Evolutionary conservation across 805 yeast species (phyloP).

Genomic region (Dipodascopsis tothii): DNA sequence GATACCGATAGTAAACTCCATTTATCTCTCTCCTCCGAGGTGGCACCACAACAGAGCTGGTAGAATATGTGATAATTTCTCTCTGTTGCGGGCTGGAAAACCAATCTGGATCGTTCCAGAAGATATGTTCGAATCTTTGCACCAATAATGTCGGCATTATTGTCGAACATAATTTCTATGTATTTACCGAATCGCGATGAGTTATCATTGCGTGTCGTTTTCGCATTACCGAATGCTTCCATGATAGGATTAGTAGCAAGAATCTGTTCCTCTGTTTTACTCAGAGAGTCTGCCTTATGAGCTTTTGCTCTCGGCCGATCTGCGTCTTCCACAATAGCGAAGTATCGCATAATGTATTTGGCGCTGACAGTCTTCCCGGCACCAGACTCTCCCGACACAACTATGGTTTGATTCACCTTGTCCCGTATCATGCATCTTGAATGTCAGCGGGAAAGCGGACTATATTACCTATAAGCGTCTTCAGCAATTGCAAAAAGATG

Average conservation of each 20-base stretch:
- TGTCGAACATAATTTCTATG: slow-evolving; percentile 79
- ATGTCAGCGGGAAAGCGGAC: background rate
- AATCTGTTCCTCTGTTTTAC: slow-evolving; percentile 86
- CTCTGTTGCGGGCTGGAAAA: slow-evolving; percentile 83
- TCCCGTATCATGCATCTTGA: slow-evolving; percentile 77
- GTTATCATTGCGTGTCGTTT: slow-evolving; percentile 93
- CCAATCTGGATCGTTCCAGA: slow-evolving; percentile 87
- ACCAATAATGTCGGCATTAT: slow-evolving; percentile 72
- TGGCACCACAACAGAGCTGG: slow-evolving; percentile 69
- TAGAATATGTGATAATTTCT: slow-evolving; percentile 93
- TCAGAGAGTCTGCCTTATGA: slow-evolving; percentile 52
- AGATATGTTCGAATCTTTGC: slow-evolving; percentile 90
- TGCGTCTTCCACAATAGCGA: slow-evolving; percentile 78
- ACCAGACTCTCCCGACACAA: slow-evolving; percentile 96
- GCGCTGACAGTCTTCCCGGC: slow-evolving; percentile 98
- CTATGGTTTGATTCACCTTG: slow-evolving; percentile 83
- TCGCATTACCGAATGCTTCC: slow-evolving; percentile 98
- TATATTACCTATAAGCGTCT: slow-evolving; percentile 58
- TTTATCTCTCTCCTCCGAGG: slow-evolving; percentile 44
- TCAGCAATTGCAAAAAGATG: slow-evolving; percentile 96
- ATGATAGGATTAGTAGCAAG: slow-evolving; percentile 94
- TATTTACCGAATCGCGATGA: slow-evolving; percentile 97
- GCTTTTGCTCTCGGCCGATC: slow-evolving; percentile 28
- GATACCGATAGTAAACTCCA: slow-evolving; percentile 57
- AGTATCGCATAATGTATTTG: slow-evolving; percentile 93